Conservation (phyloP, 2,329 filamentous ascomycete genomes). For the Trichoderma afroharzianum region DNA sequence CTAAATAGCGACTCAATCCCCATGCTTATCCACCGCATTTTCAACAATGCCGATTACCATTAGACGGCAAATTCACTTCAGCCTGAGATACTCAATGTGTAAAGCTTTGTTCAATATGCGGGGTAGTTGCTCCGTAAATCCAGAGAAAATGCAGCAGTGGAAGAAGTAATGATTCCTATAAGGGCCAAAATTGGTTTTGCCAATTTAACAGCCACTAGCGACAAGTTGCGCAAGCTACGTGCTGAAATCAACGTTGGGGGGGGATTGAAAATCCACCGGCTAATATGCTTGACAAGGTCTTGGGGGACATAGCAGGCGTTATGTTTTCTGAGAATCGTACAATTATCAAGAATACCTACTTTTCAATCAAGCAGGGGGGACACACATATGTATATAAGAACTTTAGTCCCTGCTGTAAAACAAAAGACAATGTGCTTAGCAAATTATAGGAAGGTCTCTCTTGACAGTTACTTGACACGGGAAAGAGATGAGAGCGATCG, state of each 20-base stretch:
- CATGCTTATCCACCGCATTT: background rate
- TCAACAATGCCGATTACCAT: background rate
- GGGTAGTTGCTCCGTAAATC: background rate
- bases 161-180: background rate
- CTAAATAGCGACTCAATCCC: background rate
- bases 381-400: background rate
- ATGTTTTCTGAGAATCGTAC: background rate
- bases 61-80: background rate
- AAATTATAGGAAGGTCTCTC: background rate
- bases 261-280: background rate
- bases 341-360: background rate
- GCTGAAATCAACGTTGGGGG: background rate
- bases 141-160: background rate
- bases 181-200: background rate
- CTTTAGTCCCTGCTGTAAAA: background rate
- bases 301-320: background rate
- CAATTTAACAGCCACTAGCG: background rate
- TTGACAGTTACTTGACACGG: background rate
- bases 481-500: background rate
- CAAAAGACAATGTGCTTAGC: background rate
- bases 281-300: background rate
- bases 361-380: background rate
- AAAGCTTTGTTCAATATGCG: too few relatives aligned
- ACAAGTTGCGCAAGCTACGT: background rate
- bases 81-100: background rate